These are phyloP conservation scores for Glomus cerebriforme DNA, from an alignment of 192 early-diverging fungal genomes.

Conservation along the genomic window DNA sequence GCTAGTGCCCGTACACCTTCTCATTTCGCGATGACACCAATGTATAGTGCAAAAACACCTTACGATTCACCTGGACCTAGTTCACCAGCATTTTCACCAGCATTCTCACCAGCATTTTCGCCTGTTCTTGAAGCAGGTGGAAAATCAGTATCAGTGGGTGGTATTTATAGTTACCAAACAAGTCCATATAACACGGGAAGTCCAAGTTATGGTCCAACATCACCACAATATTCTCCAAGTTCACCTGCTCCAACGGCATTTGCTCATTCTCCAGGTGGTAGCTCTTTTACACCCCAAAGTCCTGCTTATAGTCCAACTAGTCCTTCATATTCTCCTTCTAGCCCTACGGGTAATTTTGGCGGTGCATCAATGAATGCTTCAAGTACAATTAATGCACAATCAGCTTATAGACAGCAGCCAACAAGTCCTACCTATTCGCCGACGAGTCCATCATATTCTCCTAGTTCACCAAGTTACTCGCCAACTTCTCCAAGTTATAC, in stretches of 20 bases:
- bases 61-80: conserved; percentile 5
- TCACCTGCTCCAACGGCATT: conserved; percentile 43
- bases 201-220: conserved; percentile 47
- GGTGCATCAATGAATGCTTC: not conserved
- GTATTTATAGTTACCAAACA: conserved; percentile 57
- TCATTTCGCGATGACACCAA: not conserved
- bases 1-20: conserved; percentile 39
- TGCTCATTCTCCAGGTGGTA: conserved; percentile 41
- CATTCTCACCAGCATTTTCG: conserved; percentile 14
- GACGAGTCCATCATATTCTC: conserved; percentile 71
- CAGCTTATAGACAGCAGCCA: conserved; percentile 42
- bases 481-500: conserved; percentile 75
- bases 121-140: conserved; percentile 7
- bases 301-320: conserved; percentile 74
- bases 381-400: conserved; percentile 18
- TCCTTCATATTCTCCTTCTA: conserved; percentile 79
- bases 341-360: conserved; percentile 58
- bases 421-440: conserved; percentile 75
- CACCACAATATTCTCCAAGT: conserved; percentile 56
- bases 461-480: conserved; percentile 70
- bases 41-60: conserved; percentile 18
- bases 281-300: conserved; percentile 47
- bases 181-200: conserved; percentile 43
- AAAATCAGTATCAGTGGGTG: conserved; percentile 16
- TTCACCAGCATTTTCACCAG: conserved; percentile 22